Conservation (phyloP, 2,329 filamentous ascomycete species). For the Fusarium sp. region DNA sequence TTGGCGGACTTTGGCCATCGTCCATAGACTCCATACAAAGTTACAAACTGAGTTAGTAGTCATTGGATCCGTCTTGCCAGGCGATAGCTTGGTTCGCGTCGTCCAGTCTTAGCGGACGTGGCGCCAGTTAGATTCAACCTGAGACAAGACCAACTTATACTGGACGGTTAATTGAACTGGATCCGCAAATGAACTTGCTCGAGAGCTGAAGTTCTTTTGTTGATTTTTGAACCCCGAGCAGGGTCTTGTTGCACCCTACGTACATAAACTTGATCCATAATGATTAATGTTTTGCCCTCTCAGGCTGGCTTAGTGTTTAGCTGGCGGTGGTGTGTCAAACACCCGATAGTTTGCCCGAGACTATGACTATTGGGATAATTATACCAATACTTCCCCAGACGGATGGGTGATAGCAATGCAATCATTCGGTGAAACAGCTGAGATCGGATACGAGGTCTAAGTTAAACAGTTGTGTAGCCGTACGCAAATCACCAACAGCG, state of each 20-base stretch:
- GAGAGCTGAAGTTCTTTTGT: slow-evolving; percentile 1
- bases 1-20: slow-evolving; percentile 1
- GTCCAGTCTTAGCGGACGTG: slow-evolving; percentile 14
- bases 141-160: slow-evolving; percentile 30
- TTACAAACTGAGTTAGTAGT: background rate
- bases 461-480: background rate
- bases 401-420: background rate
- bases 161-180: background rate
- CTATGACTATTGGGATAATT: background rate
- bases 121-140: slow-evolving; percentile 37
- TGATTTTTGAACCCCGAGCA: background rate
- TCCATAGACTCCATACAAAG: too few relatives aligned
- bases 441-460: background rate
- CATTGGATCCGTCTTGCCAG: slow-evolving; percentile 6
- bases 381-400: background rate
- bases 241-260: background rate
- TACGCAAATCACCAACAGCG: background rate
- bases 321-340: background rate
- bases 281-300: background rate
- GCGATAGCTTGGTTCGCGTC: slow-evolving; percentile 27
- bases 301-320: background rate
- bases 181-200: background rate
- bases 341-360: background rate
- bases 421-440: background rate
- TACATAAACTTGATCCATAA: background rate